These are phyloP conservation scores for Alternaria arborescens DNA, from an alignment of 2,329 filamentous ascomycete species.

Conservation along the genomic window DNA sequence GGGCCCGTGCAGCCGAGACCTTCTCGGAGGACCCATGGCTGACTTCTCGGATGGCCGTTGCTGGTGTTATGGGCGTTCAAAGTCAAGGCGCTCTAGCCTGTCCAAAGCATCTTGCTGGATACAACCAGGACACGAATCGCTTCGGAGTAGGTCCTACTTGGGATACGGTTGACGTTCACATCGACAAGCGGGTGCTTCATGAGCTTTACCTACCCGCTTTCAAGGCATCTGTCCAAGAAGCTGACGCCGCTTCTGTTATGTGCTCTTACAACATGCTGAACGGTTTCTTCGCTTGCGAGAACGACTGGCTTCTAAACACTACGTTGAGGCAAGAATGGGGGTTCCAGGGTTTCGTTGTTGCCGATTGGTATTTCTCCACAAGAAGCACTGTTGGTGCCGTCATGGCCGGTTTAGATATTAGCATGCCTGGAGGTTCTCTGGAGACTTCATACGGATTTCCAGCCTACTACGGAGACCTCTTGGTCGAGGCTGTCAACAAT, in stretches of 20 bases:
- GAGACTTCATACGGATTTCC: conserved; percentile 8
- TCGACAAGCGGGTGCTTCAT: conserved; percentile 67
- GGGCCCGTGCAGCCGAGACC: conserved; percentile 16
- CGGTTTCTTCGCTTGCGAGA: conserved; percentile 26
- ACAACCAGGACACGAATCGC: conserved; percentile 63
- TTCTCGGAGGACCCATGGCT: conserved; percentile 15
- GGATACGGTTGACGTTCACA: conserved; percentile 65
- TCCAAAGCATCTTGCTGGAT: conserved; percentile 67
- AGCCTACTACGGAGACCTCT: neutral
- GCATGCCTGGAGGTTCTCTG: conserved; percentile 12
- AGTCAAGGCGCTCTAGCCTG: conserved; percentile 34
- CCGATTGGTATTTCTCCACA: conserved; percentile 51
- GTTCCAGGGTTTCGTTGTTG: conserved; percentile 57
- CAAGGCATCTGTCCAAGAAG: conserved; percentile 10
- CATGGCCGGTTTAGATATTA: conserved; percentile 14
- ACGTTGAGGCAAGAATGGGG: conserved; percentile 54
- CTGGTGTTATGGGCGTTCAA: conserved; percentile 55
- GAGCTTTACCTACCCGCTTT: conserved; percentile 50
- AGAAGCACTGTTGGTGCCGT: neutral
- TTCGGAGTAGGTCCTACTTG: conserved; percentile 66
- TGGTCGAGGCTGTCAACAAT: neutral
- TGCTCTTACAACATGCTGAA: conserved; percentile 13
- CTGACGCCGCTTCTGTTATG: conserved; percentile 9
- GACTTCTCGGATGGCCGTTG: conserved; percentile 5
- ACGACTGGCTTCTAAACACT: conserved; percentile 55